Base-by-base conservation (phyloP, 371 early-diverging fungal species). In the Phascolomyces articulosus region DNA sequence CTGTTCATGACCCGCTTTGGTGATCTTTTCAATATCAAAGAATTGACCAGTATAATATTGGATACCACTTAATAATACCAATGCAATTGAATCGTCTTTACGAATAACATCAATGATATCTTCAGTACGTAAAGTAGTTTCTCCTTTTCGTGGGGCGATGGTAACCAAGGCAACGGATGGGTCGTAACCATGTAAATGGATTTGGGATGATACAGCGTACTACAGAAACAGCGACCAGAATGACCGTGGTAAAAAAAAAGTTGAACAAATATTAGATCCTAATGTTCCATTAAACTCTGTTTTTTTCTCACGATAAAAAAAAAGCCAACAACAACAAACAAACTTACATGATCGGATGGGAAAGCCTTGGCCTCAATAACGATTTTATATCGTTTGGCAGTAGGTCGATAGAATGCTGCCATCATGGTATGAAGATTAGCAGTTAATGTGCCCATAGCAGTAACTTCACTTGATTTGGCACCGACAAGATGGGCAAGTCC, bases 41-140 rank as follows among this genome's bases (percentile, higher is more conserved):
- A 80, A 87, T 77, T 98, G 98, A 1, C 98, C 98, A 2, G 97
- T 96, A 76, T 96, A 97, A 72, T 93, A 98, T 72, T 98, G 97
- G 29, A 98, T 78, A n/a, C 97, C 98, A 41, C 92, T 87, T 54
- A 98, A 87, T 73, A 96, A 74, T 1, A 98, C 92, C 15, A 98
- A 79, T 7, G 98, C 96, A 64, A 95, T 91, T 15, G 72, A 64
- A 54, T 90, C 84, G 11, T 96, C 94, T 48, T 86, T 73, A 58
- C 85, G 84, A 56, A 98, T 94, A 1, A 76, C 66, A 0, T 84
- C 77, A 49, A 96, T 68, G 59, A 98, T 95, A 71, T 97, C 96
- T 60, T 93, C 88, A 0, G 89, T 90, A 24, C 90, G 82, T 56
- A 96, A 71, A 1, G 77, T 79, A 27, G 63, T 61, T 62, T 95